Conservation (phyloP, 1,284 basidiomycete species). For the Tremellales sp. region DNA sequence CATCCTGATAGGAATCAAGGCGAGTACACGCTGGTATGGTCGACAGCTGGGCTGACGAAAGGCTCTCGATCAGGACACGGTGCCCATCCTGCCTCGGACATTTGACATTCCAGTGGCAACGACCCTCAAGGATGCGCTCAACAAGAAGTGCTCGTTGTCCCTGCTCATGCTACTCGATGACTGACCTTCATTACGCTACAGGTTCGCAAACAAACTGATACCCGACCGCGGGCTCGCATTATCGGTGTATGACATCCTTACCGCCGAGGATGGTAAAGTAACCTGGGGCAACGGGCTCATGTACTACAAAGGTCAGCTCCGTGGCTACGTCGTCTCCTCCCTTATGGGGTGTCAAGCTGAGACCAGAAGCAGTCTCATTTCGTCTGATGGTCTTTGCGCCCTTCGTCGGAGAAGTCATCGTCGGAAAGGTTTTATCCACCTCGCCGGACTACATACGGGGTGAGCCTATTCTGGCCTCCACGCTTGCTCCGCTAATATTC, state of each 20-base stretch:
- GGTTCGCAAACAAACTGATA: constrained; percentile 90
- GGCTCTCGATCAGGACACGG: constrained; percentile 40
- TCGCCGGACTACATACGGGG: constrained; percentile 77
- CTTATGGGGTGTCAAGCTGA: neutral
- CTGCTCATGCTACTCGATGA: neutral
- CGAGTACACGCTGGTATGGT: constrained; percentile 12
- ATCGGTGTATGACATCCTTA: constrained; percentile 78
- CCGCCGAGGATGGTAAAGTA: constrained; percentile 85
- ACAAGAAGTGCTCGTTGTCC: constrained; percentile 41
- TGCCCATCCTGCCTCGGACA: constrained; percentile 45
- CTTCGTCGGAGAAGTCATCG: constrained; percentile 81
- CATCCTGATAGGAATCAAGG: constrained; percentile 43
- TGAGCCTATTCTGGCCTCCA: constrained; percentile 48
- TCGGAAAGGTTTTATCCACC: constrained; percentile 81
- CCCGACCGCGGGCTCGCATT: constrained; percentile 88
- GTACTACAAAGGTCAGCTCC: constrained; percentile 79
- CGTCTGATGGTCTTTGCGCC: constrained; percentile 87
- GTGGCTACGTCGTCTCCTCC: neutral
- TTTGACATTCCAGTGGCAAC: constrained; percentile 41
- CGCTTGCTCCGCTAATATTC: constrained; percentile 8
- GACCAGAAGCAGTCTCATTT: constrained; percentile 66
- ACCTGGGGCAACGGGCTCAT: constrained; percentile 91
- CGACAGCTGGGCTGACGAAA: neutral
- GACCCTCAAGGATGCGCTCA: constrained; percentile 45
- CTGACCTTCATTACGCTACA: constrained; percentile 38